phyloP scores from a whole-genome alignment of 2,329 filamentous ascomycete genomes.

The Fusarium begoniae region DNA sequence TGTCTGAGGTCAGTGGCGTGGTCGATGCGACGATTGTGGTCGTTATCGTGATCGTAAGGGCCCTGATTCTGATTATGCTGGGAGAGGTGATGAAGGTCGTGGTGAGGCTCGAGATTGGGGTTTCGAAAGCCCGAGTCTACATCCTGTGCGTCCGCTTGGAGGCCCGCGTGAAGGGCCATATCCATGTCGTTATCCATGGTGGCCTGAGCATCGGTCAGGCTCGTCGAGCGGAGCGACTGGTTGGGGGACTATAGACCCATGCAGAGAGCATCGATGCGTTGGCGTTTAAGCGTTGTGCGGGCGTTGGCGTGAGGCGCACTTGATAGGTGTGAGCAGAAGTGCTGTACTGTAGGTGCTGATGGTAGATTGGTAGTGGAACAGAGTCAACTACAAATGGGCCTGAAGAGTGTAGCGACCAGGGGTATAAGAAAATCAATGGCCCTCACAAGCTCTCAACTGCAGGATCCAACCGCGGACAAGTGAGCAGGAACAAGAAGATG shows the following conservation, averaged over 20 bases:
- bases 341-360: constrained; percentile 20
- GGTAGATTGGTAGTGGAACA: too few species aligned
- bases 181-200: constrained; percentile 58
- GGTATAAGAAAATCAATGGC: constrained; percentile 24
- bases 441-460: constrained; percentile 32
- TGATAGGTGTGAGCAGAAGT: constrained; percentile 35
- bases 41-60: constrained; percentile 43
- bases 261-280: constrained; percentile 60
- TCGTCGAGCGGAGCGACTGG: constrained; percentile 53
- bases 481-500: constrained; percentile 32
- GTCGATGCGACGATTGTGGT: constrained; percentile 41
- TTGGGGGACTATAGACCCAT: constrained; percentile 54
- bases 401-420: constrained; percentile 21
- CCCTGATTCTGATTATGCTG: constrained; percentile 45
- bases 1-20: constrained; percentile 14
- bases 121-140: constrained; percentile 33
- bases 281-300: constrained; percentile 50
- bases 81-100: constrained; percentile 37
- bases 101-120: constrained; percentile 40
- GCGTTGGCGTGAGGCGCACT: constrained; percentile 39
- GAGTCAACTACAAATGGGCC: constrained; percentile 20
- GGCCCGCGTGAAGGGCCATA: constrained; percentile 46
- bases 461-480: constrained; percentile 31
- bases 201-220: constrained; percentile 57
- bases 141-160: constrained; percentile 41